Conservation (phyloP, 768 basidiomycete species). For the Russula earlei region DNA sequence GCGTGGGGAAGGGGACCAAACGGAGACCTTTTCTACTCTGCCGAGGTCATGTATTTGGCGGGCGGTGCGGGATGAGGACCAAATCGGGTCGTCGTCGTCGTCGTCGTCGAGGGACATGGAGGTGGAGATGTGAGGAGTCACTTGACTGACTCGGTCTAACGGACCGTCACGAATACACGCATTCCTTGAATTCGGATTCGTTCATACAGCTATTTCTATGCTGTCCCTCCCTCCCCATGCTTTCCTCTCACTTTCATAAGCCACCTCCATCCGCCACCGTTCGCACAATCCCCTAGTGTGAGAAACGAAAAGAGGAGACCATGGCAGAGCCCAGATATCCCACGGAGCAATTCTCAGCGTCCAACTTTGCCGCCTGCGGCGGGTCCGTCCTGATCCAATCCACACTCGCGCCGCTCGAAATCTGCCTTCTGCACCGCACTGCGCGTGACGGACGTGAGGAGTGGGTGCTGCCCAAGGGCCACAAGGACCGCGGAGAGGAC, state of each 20-base stretch:
- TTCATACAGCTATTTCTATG: too few species aligned
- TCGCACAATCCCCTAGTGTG: neutral
- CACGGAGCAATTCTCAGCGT: conserved; percentile 6
- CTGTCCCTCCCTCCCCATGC: too few species aligned
- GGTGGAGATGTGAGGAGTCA: too few species aligned
- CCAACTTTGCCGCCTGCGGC: conserved; percentile 25
- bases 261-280: too few species aligned
- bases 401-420: conserved; percentile 17
- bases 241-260: too few species aligned
- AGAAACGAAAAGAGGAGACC: neutral
- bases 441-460: conserved; percentile 23
- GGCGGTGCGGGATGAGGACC: conserved; percentile 72
- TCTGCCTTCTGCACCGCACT: conserved; percentile 27
- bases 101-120: neutral
- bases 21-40: conserved; percentile 64
- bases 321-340: conserved; percentile 6
- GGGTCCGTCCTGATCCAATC: conserved; percentile 25
- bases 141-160: too few species aligned
- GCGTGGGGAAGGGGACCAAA: neutral
- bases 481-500: conserved; percentile 48
- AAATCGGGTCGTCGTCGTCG: conserved; percentile 49
- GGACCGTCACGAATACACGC: too few species aligned
- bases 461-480: conserved; percentile 49
- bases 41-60: conserved; percentile 74
- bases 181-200: too few species aligned